Conservation (phyloP, 768 basidiomycete species). For the Pleurotus djamor region DNA sequence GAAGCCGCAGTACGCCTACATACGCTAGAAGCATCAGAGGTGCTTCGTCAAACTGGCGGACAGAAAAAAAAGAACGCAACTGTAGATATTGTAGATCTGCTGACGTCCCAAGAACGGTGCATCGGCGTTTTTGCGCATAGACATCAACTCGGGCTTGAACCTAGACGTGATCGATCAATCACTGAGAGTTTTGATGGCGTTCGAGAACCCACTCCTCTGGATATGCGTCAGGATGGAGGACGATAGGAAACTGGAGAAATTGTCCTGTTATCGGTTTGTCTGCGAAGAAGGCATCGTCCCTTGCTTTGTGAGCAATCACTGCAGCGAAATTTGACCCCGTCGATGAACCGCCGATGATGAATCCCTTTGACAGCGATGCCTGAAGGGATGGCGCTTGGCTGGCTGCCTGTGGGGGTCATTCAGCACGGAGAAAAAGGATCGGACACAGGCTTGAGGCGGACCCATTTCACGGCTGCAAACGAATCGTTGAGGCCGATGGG, state of each 20-base stretch:
- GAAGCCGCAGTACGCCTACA: constrained; percentile 3
- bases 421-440: not conserved
- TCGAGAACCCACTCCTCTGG: constrained; percentile 16
- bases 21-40: not conserved
- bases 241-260: constrained; percentile 14
- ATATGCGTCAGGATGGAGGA: constrained; percentile 15
- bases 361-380: constrained; percentile 15
- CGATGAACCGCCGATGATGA: constrained; percentile 20
- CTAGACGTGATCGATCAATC: constrained; percentile 7
- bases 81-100: constrained; percentile 2
- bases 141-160: constrained; percentile 15
- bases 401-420: not conserved
- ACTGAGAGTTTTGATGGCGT: not conserved
- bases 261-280: constrained; percentile 18
- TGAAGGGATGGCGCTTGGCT: constrained; percentile 1
- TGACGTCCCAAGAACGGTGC: constrained; percentile 8
- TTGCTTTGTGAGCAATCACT: constrained; percentile 15
- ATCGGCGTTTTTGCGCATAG: constrained; percentile 16
- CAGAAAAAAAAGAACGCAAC: not conserved
- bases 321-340: constrained; percentile 19
- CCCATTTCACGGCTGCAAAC: constrained; percentile 21
- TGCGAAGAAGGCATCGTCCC: constrained; percentile 17
- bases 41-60: not conserved
- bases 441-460: constrained; percentile 10
- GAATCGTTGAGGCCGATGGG: constrained; percentile 17